Percentiles rank a stretch among this genome's conserved stretches.
phyloP scores from a whole-genome alignment of 1,139 yeast species.

The Kurtzmaniella quercitrusa region DNA sequence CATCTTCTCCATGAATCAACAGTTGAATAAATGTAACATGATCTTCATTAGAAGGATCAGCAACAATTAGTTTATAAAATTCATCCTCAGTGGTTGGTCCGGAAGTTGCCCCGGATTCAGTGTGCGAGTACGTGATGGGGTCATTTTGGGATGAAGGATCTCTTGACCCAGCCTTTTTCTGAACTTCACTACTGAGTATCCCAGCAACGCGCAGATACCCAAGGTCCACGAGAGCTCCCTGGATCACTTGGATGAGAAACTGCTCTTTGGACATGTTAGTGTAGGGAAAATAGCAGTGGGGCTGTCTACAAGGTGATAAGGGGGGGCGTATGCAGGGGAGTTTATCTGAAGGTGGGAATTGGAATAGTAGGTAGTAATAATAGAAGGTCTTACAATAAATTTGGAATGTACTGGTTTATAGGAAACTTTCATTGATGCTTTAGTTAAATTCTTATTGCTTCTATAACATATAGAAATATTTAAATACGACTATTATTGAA shows the following conservation, averaged over 20 bases:
- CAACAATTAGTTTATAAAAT: slow-evolving; percentile 11
- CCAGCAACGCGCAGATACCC: slow-evolving; percentile 5
- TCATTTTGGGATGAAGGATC: not conserved
- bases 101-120: not conserved
- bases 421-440: no score
- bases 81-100: slow-evolving; percentile 6
- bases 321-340: not conserved
- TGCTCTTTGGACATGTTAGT: slow-evolving; percentile 1
- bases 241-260: slow-evolving; percentile 4
- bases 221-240: slow-evolving; percentile 5
- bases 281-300: not conserved
- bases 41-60: slow-evolving; percentile 8
- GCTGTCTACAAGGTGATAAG: not conserved
- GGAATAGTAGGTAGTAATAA: no score
- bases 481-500: no score
- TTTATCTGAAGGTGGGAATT: not conserved
- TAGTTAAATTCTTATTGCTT: no score
- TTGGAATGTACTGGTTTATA: no score
- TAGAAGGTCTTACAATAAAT: no score
- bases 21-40: slow-evolving; percentile 5
- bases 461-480: no score
- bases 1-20: not conserved
- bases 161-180: slow-evolving; percentile 1
- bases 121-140: not conserved
- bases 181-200: slow-evolving; percentile 1